Base-by-base conservation (phyloP, 768 basidiomycete genomes). In the Cyclocybe aegerita region DNA sequence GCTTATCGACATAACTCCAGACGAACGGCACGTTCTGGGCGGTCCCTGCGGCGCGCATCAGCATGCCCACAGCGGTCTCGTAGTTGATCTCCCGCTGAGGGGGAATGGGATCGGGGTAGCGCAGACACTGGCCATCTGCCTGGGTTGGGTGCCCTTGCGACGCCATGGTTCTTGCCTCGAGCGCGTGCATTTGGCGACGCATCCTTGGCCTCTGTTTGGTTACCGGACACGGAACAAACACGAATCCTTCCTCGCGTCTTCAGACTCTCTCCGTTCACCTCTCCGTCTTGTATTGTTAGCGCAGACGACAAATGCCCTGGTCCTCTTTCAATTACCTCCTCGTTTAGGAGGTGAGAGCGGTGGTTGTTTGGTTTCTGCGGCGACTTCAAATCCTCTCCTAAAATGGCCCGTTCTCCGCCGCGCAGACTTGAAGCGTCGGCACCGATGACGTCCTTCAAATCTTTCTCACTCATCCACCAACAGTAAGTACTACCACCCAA, bases 1-100 rank as follows among this genome's bases (percentile, higher is more conserved):
- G 89, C 56, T 86, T 87, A 75, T 93, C 90, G 33, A 93, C 79
- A 58, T 81, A 92, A 2, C 79, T 72, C 85, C 88, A 90, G 5
- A 70, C 59, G 60, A 88, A 92, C 2, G 90, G 87, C 14, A 79
- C 67, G 11, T 65, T 79, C 39, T 74, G 73, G 3, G 89, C 79
- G 48, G 84, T 67, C 11, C 72, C 67, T 8, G 77, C 69, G n/a
- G 81, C 87, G 43, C 84, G 79, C 2, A 77, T 39, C 10, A 92
- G 77, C 75, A 89, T 80, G 39, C 67, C 73, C 11, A 78, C 73
- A 2, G 87, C 88, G 17, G 60, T 62, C 11, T 88, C 87, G 39
- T 81, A 71, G 1, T 67, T 75, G 12, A 90, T 61, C 15, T 76
- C 78, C 39, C 74, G 53, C 54, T 88, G 84, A 3, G 76, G 64